Base-by-base conservation (phyloP, 345 rosid species). In the Clausena lansium region DNA sequence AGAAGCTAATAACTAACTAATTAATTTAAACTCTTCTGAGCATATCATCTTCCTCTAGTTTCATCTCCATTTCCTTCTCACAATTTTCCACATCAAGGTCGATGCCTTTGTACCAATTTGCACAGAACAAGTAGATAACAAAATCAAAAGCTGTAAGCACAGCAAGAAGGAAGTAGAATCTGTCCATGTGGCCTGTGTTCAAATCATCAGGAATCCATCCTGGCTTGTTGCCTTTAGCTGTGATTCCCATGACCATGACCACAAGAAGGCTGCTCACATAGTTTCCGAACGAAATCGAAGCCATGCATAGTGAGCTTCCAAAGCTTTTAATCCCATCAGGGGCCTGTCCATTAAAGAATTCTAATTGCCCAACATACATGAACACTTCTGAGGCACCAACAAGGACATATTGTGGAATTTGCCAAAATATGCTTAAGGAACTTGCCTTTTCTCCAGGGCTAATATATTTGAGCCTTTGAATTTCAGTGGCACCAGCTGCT, bases 241-340 rank as follows among this genome's bases (percentile, higher is more conserved):
- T 90, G 57, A 92, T 78, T 15, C 52, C 80, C 93, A 88, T 95
- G 4, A 95, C 97, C 83, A 89, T 78, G 77, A 78, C 81, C 20
- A 95, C 92, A 77, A 95, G 76, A 85, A 92, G 63, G 83, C 97
- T 95, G 63, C 98, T 93, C 5, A 87, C 92, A 30, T 87, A 95
- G 73, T 95, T 95, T 19, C 98, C 98, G n/a, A 95, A 84, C 7
- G 98, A 94, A 38, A 93, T 95, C 1, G 98, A 95, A 20, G 98
- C 98, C 98, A 95, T 95, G 76, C 98, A 93, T 25, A 93, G 92
- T 0, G 98, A 93, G 82, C 98, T 95, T 22, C 98, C 98, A 11
- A 95, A 86, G 87, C 95, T 93, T 80, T 95, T 93, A 24, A 93
- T 85, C 50, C 98, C 98, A 25, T 93, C 98, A 0, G 98, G 98